Base-by-base conservation (phyloP, 148 eudicot species). In the Vaccinium darrowii region DNA sequence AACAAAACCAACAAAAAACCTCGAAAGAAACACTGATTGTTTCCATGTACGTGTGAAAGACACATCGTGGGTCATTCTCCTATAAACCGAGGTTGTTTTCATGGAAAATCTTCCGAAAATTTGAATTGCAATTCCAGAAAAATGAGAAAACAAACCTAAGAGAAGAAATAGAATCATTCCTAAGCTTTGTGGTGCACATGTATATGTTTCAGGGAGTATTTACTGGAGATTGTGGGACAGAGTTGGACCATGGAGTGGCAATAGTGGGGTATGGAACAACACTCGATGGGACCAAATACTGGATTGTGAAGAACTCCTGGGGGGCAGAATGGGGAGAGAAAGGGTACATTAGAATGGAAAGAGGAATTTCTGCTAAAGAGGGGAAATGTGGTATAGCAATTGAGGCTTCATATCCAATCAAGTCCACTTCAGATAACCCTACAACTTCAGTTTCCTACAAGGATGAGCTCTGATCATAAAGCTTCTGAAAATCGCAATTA, bases 261-360 rank as follows among this genome's bases (percentile, higher is more conserved):
- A 72, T 84, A 18, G 94, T 94, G 13, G 97, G 97, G 3, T 92
- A 94, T 10, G 97, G 95, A 60, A 30, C 87, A 3, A 88, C 94
- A 39, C 85, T 69, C 0, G 94, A 92, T 36, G 97, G 97, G 54
- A 94, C 93, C 56, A 91, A 91, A 84, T 94, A 94, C 49, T 94
- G 94, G 94, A 92, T 82, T 8, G 97, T 94, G 51, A 91, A 88
- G 88, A 94, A 94, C 85, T 94, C 97, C 0, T 94, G 97, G 97
- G 97, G 97, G 30, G 72, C 86, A 8, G 91, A 86, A 78, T 94
- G 97, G 97, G 97, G 97, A 36, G 97, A 94, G 82, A 85, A 92
- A 86, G 94, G 95, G 25, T 94, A 91, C 89, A 87, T 92, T 3
- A 88, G 93, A 78, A 86, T 94, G 83, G 39, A 88, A 63, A 86